Conservation (phyloP, 2,329 filamentous ascomycete species). For the Neocucurbitaria cava region DNA sequence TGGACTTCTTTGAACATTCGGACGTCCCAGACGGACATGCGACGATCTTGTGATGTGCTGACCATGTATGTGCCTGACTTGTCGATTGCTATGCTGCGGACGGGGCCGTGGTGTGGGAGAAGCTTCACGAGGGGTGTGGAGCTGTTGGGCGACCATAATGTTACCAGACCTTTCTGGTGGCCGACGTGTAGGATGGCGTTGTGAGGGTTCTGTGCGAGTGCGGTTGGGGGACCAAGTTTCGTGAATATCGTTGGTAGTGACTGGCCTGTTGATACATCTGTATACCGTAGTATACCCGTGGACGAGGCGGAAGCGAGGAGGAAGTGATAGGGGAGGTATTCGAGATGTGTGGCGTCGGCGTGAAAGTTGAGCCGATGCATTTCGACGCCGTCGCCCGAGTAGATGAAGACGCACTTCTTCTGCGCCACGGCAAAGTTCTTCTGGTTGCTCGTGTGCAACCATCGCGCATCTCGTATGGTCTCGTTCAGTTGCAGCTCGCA, state of each 20-base stretch:
- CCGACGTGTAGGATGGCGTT: conserved; percentile 93
- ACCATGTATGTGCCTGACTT: conserved; percentile 96
- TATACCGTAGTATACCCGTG: conserved; percentile 84
- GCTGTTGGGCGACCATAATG: conserved; percentile 93
- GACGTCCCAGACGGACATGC: conserved; percentile 96
- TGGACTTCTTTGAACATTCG: conserved; percentile 93
- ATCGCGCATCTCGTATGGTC: conserved; percentile 86
- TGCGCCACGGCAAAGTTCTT: conserved; percentile 95
- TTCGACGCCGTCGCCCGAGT: conserved; percentile 89
- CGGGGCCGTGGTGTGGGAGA: conserved; percentile 86
- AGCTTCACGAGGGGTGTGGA: conserved; percentile 88
- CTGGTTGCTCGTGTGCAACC: conserved; percentile 81
- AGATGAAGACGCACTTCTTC: conserved; percentile 97
- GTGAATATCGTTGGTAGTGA: conserved; percentile 86
- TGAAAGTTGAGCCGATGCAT: conserved; percentile 91
- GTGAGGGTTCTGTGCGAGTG: conserved; percentile 86
- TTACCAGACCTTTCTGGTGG: conserved; percentile 93
- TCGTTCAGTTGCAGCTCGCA: conserved; percentile 92
- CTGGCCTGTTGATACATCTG: conserved; percentile 92
- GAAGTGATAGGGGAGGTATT: conserved; percentile 96
- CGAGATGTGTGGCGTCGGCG: conserved; percentile 88
- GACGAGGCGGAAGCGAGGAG: conserved; percentile 86
- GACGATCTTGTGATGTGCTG: conserved; percentile 84
- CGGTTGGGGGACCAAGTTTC: conserved; percentile 80
- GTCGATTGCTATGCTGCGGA: conserved; percentile 84